Base-by-base conservation (phyloP, 805 yeast genomes). In the Blastobotrys americana region DNA sequence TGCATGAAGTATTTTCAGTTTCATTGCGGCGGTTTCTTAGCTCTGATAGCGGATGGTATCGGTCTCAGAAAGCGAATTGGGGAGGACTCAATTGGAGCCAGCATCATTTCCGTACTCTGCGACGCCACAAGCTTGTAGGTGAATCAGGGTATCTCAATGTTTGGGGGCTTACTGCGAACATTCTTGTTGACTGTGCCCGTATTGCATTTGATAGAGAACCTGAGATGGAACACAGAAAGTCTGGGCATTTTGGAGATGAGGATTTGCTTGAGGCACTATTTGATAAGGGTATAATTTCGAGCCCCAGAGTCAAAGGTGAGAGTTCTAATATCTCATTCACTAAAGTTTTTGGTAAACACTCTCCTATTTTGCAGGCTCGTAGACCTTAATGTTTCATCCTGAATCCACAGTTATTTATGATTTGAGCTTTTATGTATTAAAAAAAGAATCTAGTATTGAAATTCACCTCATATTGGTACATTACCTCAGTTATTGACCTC, bases 401-500 rank as follows among this genome's bases (percentile, higher is more conserved):
- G n/a, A n/a, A n/a, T n/a, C n/a, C n/a, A n/a, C n/a, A n/a, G n/a
- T n/a, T n/a, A n/a, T n/a, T n/a, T n/a, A 27, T n/a, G 33, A 27
- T 10, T 10, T 18, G 15, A 16, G 3, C 16, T 31, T 39, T 51
- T 55, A 47, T 48, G 55, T 45, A 51, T 55, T 46, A 17, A 39
- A 27, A 27, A 36, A 21, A 8, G 43, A 6, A 28, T 21, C 28
- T 5, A 15, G 13, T 22, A 18, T 37, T 16, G 27, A 37, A 6
- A n/a, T 9, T 9, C 13, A 37, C 18, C n/a, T 15, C n/a, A 34
- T 9, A 27, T 10, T 27, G 17, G 15, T n/a, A 34, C 15, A 5
- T 5, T 42, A 37, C 13, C 17, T 31, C 55, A 55, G 48, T 56
- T 55, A 41, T 59, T 57, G 51, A 69, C 76, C 63, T 93, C 98